Evolutionary conservation across 208 protist genomes (phyloP), one percentile per base, ranked within the genome.

Genomic region (Porcisia hertigi): DNA sequence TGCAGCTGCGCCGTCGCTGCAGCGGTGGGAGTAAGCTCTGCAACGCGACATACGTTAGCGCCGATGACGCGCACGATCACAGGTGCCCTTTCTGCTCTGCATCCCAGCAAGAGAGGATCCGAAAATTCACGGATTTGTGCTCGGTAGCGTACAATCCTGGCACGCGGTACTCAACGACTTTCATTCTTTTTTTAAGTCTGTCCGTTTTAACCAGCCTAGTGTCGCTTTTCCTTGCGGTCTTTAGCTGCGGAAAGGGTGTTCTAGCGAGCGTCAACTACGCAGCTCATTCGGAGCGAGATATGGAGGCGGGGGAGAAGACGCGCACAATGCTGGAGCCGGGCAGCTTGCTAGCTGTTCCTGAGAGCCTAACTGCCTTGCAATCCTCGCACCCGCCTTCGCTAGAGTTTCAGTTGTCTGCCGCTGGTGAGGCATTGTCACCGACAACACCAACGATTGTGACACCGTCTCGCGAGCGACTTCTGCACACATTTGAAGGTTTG

Each of bases 401-500:
- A n/a, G 43, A 55, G 1, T 41, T 55, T 14, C 12, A 20, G 12
- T 39, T 25, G 12, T 3, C 45, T 41, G n/a, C 23, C 43, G 45
- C 23, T 36, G 47, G 49, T 14, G 43, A 55, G 3, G 36, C 53
- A 39, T 34, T 11, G 45, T 55, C 34, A 45, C 47, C 34, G 16
- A 30, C 18, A n/a, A 47, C 67, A 12, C 47, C 52, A 20, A 58
- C 41, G 34, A 20, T 30, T 30, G 67, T 58, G 67, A 47, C 67
- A 16, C 67, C 45, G 5, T 72, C 67, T 30, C 52, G 67, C 43
- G 67, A 53, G 30, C 47, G 30, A 14, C 34, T 72, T 2, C 34
- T 58, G 67, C 67, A 72, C 67, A 72, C 49, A 9, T 72, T 72
- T 34, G 67, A 72, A 25, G 67, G 67, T 16, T 30, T 72, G 43